A percentile compares a stretch with the other conserved stretches of the same genome.
Evolutionary conservation across 2,329 filamentous ascomycete species (phyloP).

Genomic region (Xylaria sp.): DNA sequence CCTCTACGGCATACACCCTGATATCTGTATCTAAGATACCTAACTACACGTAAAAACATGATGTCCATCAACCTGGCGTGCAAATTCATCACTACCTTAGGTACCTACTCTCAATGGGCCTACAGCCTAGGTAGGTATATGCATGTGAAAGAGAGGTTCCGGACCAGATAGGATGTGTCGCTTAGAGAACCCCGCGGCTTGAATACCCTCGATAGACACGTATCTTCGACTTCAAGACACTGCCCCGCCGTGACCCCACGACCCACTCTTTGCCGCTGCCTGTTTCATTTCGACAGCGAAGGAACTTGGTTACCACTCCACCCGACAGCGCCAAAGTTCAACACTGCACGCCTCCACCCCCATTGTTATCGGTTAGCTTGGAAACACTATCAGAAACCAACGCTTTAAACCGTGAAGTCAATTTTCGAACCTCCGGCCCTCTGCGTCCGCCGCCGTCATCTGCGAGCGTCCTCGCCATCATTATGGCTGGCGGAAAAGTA

Average conservation of each 20-base stretch:
- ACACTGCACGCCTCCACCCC: slow-evolving; percentile 11
- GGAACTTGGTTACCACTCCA: background rate
- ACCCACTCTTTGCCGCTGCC: slow-evolving; percentile 14
- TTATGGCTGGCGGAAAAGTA: slow-evolving; percentile 23
- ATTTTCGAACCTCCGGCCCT: background rate
- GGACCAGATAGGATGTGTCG: too few relatives aligned
- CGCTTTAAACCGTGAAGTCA: background rate
- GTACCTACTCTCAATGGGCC: too few relatives aligned
- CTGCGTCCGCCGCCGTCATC: background rate
- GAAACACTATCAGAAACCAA: background rate
- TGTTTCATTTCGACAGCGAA: background rate
- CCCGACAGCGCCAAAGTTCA: background rate
- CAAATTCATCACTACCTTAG: too few relatives aligned
- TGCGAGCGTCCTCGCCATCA: background rate
- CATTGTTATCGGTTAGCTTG: slow-evolving; percentile 6
- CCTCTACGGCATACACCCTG: background rate
- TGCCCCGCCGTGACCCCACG: background rate
- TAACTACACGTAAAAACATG: background rate
- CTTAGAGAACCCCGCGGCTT: background rate
- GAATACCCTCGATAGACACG: background rate
- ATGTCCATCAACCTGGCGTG: too few relatives aligned
- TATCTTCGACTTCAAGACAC: background rate
- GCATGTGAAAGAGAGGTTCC: background rate
- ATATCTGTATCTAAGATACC: background rate
- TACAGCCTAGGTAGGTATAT: too few relatives aligned